Evolutionary conservation across 371 early-diverging fungal genomes (phyloP).

Genomic region (Funneliformis caledonium): DNA sequence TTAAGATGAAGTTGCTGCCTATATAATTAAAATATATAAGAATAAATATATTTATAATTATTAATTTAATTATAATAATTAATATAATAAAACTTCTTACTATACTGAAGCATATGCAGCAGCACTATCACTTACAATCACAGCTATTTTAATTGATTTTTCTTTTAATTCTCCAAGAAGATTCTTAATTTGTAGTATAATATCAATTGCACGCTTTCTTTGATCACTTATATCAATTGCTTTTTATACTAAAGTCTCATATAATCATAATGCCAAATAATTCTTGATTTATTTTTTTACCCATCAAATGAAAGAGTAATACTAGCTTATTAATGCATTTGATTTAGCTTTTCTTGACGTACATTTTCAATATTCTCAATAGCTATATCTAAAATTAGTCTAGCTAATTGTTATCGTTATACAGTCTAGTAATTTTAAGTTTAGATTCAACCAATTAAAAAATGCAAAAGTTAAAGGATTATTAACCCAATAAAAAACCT

Average conservation of each 20-base stretch:
- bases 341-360: too few species aligned
- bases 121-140: conserved; percentile 28
- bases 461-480: too few species aligned
- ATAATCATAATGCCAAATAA: background rate
- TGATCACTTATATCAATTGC: conserved; percentile 7
- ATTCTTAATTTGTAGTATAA: conserved; percentile 5
- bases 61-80: too few species aligned
- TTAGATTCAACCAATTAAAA: too few species aligned
- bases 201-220: background rate
- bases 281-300: conserved; percentile 10
- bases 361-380: too few species aligned
- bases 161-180: background rate
- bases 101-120: background rate
- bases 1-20: background rate
- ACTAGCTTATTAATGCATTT: background rate
- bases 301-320: conserved; percentile 6
- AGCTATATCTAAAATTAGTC: too few species aligned
- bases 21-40: background rate
- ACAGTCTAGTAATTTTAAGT: too few species aligned
- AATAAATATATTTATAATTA: background rate
- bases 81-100: background rate
- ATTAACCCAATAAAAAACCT: too few species aligned
- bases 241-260: background rate
- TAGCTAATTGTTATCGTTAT: too few species aligned
- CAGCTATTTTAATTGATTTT: background rate